These are phyloP conservation scores for Lithohypha guttulata DNA, from an alignment of 2,329 filamentous ascomycete genomes.

Conservation along the genomic window DNA sequence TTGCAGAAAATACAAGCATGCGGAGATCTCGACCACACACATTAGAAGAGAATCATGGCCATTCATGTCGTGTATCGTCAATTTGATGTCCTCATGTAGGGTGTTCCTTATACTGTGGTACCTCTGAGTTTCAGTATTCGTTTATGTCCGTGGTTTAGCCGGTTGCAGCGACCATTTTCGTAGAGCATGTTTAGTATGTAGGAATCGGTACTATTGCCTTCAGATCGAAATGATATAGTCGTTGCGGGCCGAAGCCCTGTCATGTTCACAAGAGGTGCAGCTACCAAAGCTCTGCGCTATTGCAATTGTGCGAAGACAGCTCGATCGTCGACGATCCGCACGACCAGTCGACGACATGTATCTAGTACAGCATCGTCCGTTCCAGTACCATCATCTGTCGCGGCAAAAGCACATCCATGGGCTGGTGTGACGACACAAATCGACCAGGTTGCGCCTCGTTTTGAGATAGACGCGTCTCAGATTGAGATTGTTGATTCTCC, in stretches of 20 bases:
- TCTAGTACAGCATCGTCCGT: constrained; percentile 12
- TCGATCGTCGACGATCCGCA: constrained; percentile 7
- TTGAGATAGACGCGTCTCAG: constrained; percentile 70
- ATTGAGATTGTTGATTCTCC: constrained; percentile 72
- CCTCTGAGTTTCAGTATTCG: too few relatives aligned
- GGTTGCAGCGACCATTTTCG: not conserved
- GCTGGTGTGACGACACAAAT: constrained; percentile 60
- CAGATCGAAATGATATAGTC: not conserved
- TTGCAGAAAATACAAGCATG: too few relatives aligned
- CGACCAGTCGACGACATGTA: constrained; percentile 12
- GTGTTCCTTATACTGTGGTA: too few relatives aligned
- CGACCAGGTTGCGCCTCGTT: constrained; percentile 81
- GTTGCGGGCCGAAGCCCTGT: not conserved
- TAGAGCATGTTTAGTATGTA: not conserved
- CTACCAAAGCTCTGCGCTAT: constrained; percentile 16
- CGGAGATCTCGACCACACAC: too few relatives aligned
- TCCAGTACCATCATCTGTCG: constrained; percentile 10
- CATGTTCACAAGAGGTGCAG: constrained; percentile 19
- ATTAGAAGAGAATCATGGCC: too few relatives aligned
- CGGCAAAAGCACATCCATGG: constrained; percentile 40
- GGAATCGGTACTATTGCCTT: not conserved
- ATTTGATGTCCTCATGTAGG: too few relatives aligned
- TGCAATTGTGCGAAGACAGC: constrained; percentile 10
- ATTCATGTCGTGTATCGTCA: too few relatives aligned
- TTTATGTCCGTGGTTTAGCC: not conserved